phyloP scores from a whole-genome alignment of 441 rosid species.

The Bocquillonia castaneifolia region DNA sequence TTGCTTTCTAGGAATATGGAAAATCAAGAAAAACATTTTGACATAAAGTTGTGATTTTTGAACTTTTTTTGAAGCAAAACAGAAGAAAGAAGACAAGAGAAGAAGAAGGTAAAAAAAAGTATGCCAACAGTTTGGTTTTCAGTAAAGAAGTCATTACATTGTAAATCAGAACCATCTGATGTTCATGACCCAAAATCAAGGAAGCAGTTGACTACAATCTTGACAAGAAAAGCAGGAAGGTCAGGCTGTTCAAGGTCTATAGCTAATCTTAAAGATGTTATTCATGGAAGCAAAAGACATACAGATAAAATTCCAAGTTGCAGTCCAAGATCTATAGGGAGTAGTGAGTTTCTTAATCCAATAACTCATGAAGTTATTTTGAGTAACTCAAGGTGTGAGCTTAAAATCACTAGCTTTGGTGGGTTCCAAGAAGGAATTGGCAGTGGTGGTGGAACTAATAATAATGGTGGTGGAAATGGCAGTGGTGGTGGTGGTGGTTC shows the following conservation, averaged over 20 bases:
- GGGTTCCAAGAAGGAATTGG: conserved; percentile 47
- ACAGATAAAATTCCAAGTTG: conserved; percentile 79
- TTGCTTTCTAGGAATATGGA: conserved; percentile 9
- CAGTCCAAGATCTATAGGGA: conserved; percentile 95
- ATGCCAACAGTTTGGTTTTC: conserved; percentile 97
- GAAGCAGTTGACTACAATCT: conserved; percentile 58
- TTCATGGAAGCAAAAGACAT: conserved; percentile 94
- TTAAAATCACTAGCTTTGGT: conserved; percentile 80
- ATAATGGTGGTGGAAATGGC: conserved; percentile 17
- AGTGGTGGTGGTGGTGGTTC: conserved; percentile 38
- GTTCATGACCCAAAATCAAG: conserved; percentile 77
- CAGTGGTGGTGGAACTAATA: conserved; percentile 20
- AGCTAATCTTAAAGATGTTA: conserved; percentile 92
- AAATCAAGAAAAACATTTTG: conserved; percentile 8
- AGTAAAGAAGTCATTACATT: conserved; percentile 79
- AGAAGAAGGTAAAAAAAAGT: conserved; percentile 4
- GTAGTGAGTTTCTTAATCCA: conserved; percentile 96
- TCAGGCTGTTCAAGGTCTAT: conserved; percentile 97
- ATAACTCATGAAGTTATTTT: conserved; percentile 89
- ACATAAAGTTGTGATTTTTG: conserved; percentile 15
- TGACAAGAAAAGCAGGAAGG: conserved; percentile 64
- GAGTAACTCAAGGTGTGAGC: conserved; percentile 88
- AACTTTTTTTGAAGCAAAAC: background rate
- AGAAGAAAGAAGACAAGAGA: conserved; percentile 3
- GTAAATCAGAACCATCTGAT: conserved; percentile 83